Percentiles rank a stretch among this genome's conserved stretches.
Conservation (phyloP, 371 early-diverging fungal species). For the Rhizopus sp. region DNA sequence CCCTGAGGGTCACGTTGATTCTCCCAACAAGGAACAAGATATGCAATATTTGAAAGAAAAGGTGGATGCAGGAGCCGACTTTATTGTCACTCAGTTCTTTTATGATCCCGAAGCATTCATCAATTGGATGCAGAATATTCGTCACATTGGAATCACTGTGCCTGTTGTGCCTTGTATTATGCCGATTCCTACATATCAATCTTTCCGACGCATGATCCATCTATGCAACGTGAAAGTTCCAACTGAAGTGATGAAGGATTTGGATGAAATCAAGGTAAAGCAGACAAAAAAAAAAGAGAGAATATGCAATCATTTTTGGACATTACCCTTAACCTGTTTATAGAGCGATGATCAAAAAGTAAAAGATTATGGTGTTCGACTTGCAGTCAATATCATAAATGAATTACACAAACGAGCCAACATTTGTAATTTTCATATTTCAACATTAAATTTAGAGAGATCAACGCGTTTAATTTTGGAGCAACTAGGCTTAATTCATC, state of each 20-base stretch:
- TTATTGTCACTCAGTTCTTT: constrained; percentile 93
- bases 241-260: constrained; percentile 52
- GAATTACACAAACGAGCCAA: constrained; percentile 56
- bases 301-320: neutral
- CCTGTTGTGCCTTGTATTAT: constrained; percentile 95
- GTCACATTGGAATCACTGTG: constrained; percentile 69
- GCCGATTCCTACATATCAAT: constrained; percentile 91
- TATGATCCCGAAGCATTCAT: constrained; percentile 81
- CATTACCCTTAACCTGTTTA: neutral
- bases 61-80: constrained; percentile 92
- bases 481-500: constrained; percentile 40
- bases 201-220: constrained; percentile 86
- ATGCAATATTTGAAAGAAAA: constrained; percentile 79
- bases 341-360: constrained; percentile 88
- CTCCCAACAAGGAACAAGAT: constrained; percentile 48
- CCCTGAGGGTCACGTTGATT: constrained; percentile 93
- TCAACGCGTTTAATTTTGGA: constrained; percentile 83
- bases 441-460: constrained; percentile 88
- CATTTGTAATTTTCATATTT: constrained; percentile 71
- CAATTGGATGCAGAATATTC: constrained; percentile 74
- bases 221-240: constrained; percentile 86
- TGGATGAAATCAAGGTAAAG: constrained; percentile 79
- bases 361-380: constrained; percentile 85
- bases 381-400: constrained; percentile 74
- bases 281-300: neutral